Conservation (phyloP, 2,329 filamentous ascomycete genomes). For the Paracoccidioides lutzii region DNA sequence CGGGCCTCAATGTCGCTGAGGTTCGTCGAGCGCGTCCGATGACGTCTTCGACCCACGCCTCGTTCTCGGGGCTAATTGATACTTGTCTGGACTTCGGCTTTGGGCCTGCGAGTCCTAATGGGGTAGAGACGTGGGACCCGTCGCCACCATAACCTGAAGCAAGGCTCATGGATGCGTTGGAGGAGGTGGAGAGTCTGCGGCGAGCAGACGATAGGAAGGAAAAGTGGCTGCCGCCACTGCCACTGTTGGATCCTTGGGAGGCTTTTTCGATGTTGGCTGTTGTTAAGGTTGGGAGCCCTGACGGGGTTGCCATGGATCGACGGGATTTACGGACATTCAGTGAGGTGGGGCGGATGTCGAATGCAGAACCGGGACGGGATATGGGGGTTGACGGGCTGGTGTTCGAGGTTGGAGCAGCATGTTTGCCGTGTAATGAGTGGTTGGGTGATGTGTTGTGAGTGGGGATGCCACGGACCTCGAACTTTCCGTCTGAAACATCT, state of each 20-base stretch:
- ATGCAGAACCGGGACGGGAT: constrained; percentile 25
- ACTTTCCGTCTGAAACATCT: constrained; percentile 41
- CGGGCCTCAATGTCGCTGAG: constrained; percentile 22
- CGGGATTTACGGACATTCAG: constrained; percentile 28
- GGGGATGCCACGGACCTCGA: constrained; percentile 43
- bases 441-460: constrained; percentile 14
- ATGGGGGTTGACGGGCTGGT: constrained; percentile 22
- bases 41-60: constrained; percentile 37
- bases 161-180: constrained; percentile 23
- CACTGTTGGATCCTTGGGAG: constrained; percentile 13
- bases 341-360: constrained; percentile 26
- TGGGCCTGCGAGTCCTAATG: constrained; percentile 34
- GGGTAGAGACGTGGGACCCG: constrained; percentile 20
- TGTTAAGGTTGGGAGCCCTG: constrained; percentile 17
- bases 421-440: constrained; percentile 7
- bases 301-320: constrained; percentile 22
- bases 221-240: constrained; percentile 13
- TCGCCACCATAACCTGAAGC: constrained; percentile 17
- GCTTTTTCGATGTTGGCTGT: constrained; percentile 18
- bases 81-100: constrained; percentile 27
- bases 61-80: constrained; percentile 33
- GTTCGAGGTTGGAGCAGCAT: constrained; percentile 2
- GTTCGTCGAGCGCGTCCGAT: constrained; percentile 32
- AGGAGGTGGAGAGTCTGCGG: constrained; percentile 28
- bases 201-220: constrained; percentile 16